Conservation (phyloP, 148 eudicot species). For the Chenopodium quinoa region DNA sequence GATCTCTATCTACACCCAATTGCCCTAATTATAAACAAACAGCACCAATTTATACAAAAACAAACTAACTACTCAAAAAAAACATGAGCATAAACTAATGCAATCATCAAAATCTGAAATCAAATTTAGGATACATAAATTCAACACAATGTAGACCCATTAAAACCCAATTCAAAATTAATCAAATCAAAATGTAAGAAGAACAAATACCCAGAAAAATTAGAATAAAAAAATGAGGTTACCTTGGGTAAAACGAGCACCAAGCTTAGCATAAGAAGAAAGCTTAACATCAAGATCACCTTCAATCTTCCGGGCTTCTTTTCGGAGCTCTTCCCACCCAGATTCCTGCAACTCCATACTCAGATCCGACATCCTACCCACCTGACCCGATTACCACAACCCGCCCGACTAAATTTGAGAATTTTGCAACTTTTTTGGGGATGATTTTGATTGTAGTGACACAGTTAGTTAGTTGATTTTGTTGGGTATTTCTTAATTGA, state of each 20-base stretch:
- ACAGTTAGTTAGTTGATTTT: not conserved
- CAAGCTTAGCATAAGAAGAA: constrained; percentile 89
- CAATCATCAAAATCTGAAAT: not conserved
- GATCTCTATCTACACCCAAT: not conserved
- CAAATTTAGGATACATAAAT: constrained; percentile 8
- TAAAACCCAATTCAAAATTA: not conserved
- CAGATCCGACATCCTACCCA: constrained; percentile 41
- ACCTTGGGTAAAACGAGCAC: constrained; percentile 64
- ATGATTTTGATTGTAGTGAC: not conserved
- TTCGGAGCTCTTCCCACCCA: constrained; percentile 94
- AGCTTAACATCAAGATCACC: constrained; percentile 96
- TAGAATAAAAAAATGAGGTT: not conserved
- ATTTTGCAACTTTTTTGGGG: not conserved
- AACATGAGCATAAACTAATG: not conserved
- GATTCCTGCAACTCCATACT: constrained; percentile 71
- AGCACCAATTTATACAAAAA: not conserved
- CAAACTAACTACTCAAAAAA: not conserved
- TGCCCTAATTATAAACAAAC: not conserved
- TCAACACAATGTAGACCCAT: constrained; percentile 13
- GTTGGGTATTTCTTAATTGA: not conserved
- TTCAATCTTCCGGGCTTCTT: constrained; percentile 89
- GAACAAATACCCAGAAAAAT: not conserved
- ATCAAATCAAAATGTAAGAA: not conserved
- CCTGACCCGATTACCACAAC: not conserved
- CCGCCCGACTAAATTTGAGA: not conserved